Conservation (phyloP, 1,139 yeast genomes). For the Suhomyces chickasaworum region DNA sequence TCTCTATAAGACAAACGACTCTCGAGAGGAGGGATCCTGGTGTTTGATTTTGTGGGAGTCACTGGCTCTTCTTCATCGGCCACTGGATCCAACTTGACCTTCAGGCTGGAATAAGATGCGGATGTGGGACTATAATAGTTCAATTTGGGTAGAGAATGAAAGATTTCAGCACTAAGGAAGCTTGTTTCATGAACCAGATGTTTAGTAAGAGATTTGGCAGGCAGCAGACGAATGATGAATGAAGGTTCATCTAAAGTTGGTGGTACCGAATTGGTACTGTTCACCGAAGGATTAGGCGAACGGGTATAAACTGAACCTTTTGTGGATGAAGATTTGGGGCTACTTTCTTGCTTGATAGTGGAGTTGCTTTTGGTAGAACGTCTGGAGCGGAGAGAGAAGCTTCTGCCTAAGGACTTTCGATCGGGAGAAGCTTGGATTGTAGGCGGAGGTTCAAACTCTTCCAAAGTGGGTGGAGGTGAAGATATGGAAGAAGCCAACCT, state of each 20-base stretch:
- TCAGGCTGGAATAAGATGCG: not conserved
- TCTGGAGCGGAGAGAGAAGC: slow-evolving; percentile 10
- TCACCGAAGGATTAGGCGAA: not conserved
- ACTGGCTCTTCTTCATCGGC: slow-evolving; percentile 7
- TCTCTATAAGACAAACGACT: not conserved
- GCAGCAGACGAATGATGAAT: slow-evolving; percentile 3
- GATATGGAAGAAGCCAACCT: not conserved
- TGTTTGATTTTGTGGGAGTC: slow-evolving; percentile 3
- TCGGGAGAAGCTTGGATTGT: slow-evolving; percentile 1
- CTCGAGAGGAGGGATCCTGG: not conserved
- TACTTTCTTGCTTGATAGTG: slow-evolving; percentile 3
- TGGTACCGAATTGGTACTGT: not conserved
- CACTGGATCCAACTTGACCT: slow-evolving; percentile 6
- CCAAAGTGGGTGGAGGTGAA: not conserved
- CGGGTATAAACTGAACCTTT: not conserved
- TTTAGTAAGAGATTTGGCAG: slow-evolving; percentile 3
- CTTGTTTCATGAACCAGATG: slow-evolving; percentile 6
- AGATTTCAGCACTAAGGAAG: not conserved
- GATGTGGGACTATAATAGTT: not conserved
- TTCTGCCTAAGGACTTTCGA: slow-evolving; percentile 3
- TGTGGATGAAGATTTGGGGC: not conserved
- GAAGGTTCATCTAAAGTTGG: slow-evolving; percentile 9
- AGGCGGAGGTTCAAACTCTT: not conserved
- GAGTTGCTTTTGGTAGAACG: slow-evolving; percentile 2
- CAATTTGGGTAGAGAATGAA: not conserved